Percentiles rank a stretch among this genome's conserved stretches.
phyloP scores from a whole-genome alignment of 495 filamentous ascomycete genomes.

The Amniculicola lignicola region DNA sequence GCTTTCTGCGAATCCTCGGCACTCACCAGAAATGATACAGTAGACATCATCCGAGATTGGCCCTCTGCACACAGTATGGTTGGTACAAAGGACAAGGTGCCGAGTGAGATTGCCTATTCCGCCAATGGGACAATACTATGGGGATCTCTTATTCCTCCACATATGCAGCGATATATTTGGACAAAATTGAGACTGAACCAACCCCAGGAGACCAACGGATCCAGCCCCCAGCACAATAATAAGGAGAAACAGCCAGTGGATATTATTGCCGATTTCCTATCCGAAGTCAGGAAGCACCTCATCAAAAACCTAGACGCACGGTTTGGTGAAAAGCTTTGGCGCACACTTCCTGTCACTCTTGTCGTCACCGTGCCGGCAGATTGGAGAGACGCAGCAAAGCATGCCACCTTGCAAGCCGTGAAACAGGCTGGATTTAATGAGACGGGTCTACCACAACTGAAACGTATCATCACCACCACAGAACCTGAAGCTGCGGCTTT shows the following conservation, averaged over 20 bases:
- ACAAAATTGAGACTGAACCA: slow-evolving; percentile 21
- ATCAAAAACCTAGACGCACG: slow-evolving; percentile 14
- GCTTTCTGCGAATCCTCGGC: slow-evolving; percentile 19
- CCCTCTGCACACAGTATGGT: slow-evolving; percentile 11
- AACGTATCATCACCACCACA: slow-evolving; percentile 44
- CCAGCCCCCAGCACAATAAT: background rate
- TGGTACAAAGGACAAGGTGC: slow-evolving; percentile 26
- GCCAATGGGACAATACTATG: background rate
- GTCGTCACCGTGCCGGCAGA: slow-evolving; percentile 39
- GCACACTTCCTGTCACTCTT: slow-evolving; percentile 19
- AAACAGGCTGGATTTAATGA: slow-evolving; percentile 13
- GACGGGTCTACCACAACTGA: slow-evolving; percentile 4
- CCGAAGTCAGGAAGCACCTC: slow-evolving; percentile 11
- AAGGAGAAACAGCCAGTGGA: slow-evolving; percentile 12
- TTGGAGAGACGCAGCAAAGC: slow-evolving; percentile 41
- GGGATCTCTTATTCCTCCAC: slow-evolving; percentile 16
- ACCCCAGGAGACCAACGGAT: background rate
- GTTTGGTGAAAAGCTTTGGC: slow-evolving; percentile 4
- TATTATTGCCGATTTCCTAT: slow-evolving; percentile 17
- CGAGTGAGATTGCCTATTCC: slow-evolving; percentile 17
- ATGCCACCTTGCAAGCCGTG: slow-evolving; percentile 31
- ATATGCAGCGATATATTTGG: slow-evolving; percentile 14
- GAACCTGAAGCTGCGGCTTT: slow-evolving; percentile 52
- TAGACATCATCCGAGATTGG: slow-evolving; percentile 24
- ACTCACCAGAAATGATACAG: background rate